Base-by-base conservation (phyloP, 2,329 filamentous ascomycete species). In the Lasiodiplodia hormozganensis region DNA sequence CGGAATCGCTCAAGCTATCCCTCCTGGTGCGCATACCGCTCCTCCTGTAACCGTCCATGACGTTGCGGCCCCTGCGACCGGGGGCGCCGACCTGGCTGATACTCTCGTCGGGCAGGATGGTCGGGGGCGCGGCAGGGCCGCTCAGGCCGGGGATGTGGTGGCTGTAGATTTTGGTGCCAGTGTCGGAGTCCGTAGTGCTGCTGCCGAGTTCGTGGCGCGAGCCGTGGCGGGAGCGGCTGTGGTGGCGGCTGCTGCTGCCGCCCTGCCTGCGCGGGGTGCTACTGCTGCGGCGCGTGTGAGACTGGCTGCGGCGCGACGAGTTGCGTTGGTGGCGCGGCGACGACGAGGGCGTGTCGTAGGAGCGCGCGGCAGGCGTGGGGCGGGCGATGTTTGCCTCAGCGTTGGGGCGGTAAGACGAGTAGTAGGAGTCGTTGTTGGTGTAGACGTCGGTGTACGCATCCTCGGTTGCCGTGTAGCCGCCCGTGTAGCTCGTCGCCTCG, bases 101-200 rank as follows among this genome's bases (percentile, higher is more conserved):
- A 64, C 79, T 80, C 70, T 81, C 79, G 53, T 75, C 74, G 1
- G 75, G 73, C 23, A 73, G 74, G 6, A 79, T 77, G 40, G 77
- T 80, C 36, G 73, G 76, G 0, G 77, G 76, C 69, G 43, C 57
- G 11, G 56, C 47, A 16, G 47, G 51, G 36, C 34, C 34, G 36
- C 81, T 85, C 72, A 88, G 71, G 0, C 84, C 85, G 0, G 87
- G 86, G 60, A 89, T 85, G 10, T 86, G 82, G 76, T 87, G 86
- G 31, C 85, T 83, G 72, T 89, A 89, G 58, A 80, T 82, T 76
- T 85, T 87, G 14, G 85, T 86, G 11, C 85, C 85, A 0, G 80
- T 79, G 5, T 79, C 80, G 23, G 77, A 76, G 4, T 64, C 60
- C 6, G 53, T 12, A 28, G 25, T 28, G 18, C 31, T 36, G 54